Evolutionary conservation across 805 yeast species (phyloP).

Genomic region (Nematodospora valgi): DNA sequence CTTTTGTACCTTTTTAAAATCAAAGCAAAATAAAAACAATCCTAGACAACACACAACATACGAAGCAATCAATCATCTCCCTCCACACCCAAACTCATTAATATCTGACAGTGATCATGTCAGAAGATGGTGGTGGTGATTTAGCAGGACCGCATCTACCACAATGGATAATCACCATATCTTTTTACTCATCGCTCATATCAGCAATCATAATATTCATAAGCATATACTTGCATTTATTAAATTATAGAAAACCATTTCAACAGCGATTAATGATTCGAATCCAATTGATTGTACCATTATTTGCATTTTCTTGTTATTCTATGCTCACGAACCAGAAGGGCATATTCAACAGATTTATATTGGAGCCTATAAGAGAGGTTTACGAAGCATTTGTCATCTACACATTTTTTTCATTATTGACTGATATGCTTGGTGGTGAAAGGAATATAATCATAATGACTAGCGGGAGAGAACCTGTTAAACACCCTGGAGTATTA

Average conservation of each 20-base stretch:
- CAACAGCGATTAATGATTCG: slow-evolving; percentile 84
- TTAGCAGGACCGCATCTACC: slow-evolving; percentile 11
- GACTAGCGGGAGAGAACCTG: slow-evolving; percentile 70
- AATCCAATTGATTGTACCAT: slow-evolving; percentile 76
- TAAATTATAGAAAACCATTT: slow-evolving; percentile 81
- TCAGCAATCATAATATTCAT: slow-evolving; percentile 18
- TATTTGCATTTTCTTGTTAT: slow-evolving; percentile 73
- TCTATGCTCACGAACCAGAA: slow-evolving; percentile 46
- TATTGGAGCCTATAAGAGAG: slow-evolving; percentile 76
- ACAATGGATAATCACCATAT: slow-evolving; percentile 15
- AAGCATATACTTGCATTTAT: slow-evolving; percentile 31
- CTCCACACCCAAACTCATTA: background rate
- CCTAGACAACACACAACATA: background rate
- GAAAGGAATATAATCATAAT: slow-evolving; percentile 78
- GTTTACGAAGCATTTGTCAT: slow-evolving; percentile 95
- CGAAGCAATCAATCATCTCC: background rate
- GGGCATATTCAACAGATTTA: slow-evolving; percentile 36
- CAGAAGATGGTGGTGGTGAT: background rate
- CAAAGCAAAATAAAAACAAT: too few relatives aligned
- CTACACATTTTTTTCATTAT: slow-evolving; percentile 82
- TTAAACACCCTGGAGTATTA: slow-evolving; percentile 51
- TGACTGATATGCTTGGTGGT: slow-evolving; percentile 87
- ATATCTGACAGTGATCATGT: background rate
- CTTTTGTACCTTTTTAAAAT: too few relatives aligned
- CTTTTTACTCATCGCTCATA: slow-evolving; percentile 21